Conservation (phyloP, 2,329 filamentous ascomycete genomes). For the Ploettnerulaceae sp. region DNA sequence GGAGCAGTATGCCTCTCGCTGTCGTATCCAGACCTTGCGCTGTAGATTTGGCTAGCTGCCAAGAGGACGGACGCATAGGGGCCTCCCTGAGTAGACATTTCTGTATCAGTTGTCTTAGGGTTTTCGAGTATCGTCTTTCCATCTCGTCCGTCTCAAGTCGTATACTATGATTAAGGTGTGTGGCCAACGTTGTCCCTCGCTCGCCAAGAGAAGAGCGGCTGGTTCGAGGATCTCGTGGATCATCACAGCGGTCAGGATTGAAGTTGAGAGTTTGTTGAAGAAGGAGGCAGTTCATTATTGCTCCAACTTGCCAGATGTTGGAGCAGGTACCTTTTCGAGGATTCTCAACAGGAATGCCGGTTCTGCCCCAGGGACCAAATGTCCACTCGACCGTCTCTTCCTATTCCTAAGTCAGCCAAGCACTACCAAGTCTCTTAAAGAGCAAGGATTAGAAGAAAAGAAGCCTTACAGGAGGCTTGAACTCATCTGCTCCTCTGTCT, state of each 20-base stretch:
- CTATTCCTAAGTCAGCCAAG: too few relatives aligned
- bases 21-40: not conserved
- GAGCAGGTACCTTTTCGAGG: constrained; percentile 15
- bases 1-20: not conserved
- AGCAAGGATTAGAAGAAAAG: not conserved
- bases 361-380: not conserved
- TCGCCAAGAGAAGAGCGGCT: not conserved
- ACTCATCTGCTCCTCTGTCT: constrained; percentile 3
- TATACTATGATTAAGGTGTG: not conserved
- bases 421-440: too few relatives aligned
- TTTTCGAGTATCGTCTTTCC: not conserved
- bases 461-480: constrained; percentile 5
- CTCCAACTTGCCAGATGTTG: constrained; percentile 14
- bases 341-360: constrained; percentile 1
- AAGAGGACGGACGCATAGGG: not conserved
- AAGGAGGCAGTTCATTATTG: constrained; percentile 13
- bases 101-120: not conserved
- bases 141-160: not conserved
- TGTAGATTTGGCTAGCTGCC: not conserved
- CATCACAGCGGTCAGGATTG: constrained; percentile 1
- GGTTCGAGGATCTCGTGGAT: not conserved
- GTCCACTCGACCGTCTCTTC: constrained; percentile 7
- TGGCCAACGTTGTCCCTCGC: not conserved
- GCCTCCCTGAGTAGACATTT: not conserved
- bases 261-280: constrained; percentile 4